These are phyloP conservation scores for Trametes maxima DNA, from an alignment of 768 basidiomycete genomes.

Conservation along the genomic window DNA sequence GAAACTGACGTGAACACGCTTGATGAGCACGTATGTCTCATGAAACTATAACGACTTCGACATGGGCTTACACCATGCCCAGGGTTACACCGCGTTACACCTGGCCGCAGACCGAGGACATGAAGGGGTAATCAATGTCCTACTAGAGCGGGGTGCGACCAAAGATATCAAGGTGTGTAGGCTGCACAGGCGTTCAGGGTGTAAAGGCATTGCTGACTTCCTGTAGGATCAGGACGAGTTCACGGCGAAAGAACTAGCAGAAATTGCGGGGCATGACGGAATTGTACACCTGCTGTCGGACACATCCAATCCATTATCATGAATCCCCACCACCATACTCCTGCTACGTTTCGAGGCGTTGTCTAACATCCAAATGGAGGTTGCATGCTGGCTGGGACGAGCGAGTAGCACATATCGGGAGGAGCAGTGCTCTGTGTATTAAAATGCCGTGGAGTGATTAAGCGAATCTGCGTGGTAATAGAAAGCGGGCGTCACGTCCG, in stretches of 20 bases:
- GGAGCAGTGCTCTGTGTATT: background rate
- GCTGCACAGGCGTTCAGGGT: background rate
- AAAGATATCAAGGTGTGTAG: conserved; percentile 56
- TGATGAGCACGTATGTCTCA: conserved; percentile 70
- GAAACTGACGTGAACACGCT: conserved; percentile 54
- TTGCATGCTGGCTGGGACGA: no score
- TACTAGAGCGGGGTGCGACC: conserved; percentile 71
- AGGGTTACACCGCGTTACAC: conserved; percentile 91
- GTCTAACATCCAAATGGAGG: background rate
- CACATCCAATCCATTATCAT: conserved; percentile 12
- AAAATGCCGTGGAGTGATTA: background rate
- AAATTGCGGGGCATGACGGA: conserved; percentile 55
- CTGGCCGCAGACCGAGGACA: conserved; percentile 85
- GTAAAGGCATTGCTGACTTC: background rate
- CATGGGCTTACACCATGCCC: conserved; percentile 10
- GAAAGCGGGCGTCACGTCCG: background rate
- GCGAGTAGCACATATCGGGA: background rate
- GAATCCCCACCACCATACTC: background rate
- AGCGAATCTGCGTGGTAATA: background rate
- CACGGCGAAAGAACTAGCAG: conserved; percentile 61
- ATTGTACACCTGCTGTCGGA: conserved; percentile 44
- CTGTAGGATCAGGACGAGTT: conserved; percentile 68
- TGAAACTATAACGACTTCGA: background rate
- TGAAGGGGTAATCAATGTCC: conserved; percentile 51
- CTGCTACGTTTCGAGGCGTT: background rate